These are phyloP conservation scores for Agaricus subrufescens DNA, from an alignment of 768 basidiomycete genomes.

Conservation along the genomic window DNA sequence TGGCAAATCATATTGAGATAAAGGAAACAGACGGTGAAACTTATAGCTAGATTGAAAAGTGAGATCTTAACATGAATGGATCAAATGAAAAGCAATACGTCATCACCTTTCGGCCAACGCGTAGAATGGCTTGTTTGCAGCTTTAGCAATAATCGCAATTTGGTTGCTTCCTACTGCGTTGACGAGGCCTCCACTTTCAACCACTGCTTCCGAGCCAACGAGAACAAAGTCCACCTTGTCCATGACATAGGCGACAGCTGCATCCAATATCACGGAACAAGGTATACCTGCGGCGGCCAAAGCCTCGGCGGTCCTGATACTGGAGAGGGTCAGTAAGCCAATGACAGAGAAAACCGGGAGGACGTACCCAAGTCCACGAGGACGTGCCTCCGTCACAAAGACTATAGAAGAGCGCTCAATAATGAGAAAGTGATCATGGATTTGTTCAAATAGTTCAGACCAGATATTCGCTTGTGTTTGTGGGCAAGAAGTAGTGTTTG, in stretches of 20 bases:
- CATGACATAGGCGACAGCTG: slow-evolving; percentile 96
- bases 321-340: slow-evolving; percentile 28
- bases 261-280: slow-evolving; percentile 91
- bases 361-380: slow-evolving; percentile 80
- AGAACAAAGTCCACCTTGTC: slow-evolving; percentile 93
- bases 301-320: slow-evolving; percentile 86
- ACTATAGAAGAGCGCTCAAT: slow-evolving; percentile 39
- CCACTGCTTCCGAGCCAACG: slow-evolving; percentile 97
- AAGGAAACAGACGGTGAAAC: slow-evolving; percentile 92
- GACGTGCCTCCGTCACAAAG: slow-evolving; percentile 95
- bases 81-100: slow-evolving; percentile 17
- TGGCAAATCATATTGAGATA: slow-evolving; percentile 87
- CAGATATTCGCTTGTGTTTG: slow-evolving; percentile 85
- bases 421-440: slow-evolving; percentile 14
- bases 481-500: slow-evolving; percentile 89
- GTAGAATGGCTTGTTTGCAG: slow-evolving; percentile 94
- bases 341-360: slow-evolving; percentile 13
- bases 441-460: slow-evolving; percentile 24
- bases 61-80: slow-evolving; percentile 13
- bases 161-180: slow-evolving; percentile 95
- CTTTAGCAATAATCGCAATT: slow-evolving; percentile 94
- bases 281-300: slow-evolving; percentile 90
- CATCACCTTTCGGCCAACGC: slow-evolving; percentile 84
- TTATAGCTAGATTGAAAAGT: slow-evolving; percentile 68
- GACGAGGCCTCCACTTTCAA: slow-evolving; percentile 90